Percentiles rank a stretch among this genome's conserved stretches.
phyloP scores from a whole-genome alignment of 2,329 filamentous ascomycete species.

The Exophiala dermatitidis region DNA sequence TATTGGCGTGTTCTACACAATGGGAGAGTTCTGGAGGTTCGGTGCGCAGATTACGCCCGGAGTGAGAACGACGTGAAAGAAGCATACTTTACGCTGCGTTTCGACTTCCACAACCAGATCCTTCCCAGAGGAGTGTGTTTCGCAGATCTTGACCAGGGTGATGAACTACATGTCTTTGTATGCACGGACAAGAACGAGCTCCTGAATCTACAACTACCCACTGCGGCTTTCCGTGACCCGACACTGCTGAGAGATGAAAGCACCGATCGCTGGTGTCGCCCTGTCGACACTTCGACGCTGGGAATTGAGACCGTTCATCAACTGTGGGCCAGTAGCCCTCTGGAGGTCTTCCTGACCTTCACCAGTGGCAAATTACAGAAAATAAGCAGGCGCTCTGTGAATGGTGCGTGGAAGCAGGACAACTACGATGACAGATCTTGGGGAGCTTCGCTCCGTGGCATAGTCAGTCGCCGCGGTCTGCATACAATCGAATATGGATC shows the following conservation, averaged over 20 bases:
- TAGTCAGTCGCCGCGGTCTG: constrained; percentile 40
- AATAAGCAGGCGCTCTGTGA: constrained; percentile 55
- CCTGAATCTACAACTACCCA: constrained; percentile 74
- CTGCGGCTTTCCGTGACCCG: constrained; percentile 68
- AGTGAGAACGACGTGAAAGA: constrained; percentile 55
- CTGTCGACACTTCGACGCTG: constrained; percentile 59
- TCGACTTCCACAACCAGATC: constrained; percentile 68
- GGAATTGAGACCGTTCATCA: constrained; percentile 67
- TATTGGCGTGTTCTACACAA: constrained; percentile 85
- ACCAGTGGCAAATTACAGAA: constrained; percentile 50
- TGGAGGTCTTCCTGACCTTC: constrained; percentile 68
- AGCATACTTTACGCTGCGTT: constrained; percentile 65
- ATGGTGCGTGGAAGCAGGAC: constrained; percentile 43
- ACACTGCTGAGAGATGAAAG: constrained; percentile 61
- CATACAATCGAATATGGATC: constrained; percentile 39
- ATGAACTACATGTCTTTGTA: constrained; percentile 70
- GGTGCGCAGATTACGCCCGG: constrained; percentile 72
- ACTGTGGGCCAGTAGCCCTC: constrained; percentile 63
- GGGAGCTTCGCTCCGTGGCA: constrained; percentile 43
- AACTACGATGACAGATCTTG: constrained; percentile 45
- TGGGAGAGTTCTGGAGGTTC: constrained; percentile 71
- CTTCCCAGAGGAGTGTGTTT: constrained; percentile 73
- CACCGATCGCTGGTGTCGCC: constrained; percentile 66
- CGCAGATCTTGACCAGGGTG: constrained; percentile 68
- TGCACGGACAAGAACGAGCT: constrained; percentile 72